Conservation (phyloP, 2,329 filamentous ascomycete genomes). For the Pseudogymnoascus sp. region DNA sequence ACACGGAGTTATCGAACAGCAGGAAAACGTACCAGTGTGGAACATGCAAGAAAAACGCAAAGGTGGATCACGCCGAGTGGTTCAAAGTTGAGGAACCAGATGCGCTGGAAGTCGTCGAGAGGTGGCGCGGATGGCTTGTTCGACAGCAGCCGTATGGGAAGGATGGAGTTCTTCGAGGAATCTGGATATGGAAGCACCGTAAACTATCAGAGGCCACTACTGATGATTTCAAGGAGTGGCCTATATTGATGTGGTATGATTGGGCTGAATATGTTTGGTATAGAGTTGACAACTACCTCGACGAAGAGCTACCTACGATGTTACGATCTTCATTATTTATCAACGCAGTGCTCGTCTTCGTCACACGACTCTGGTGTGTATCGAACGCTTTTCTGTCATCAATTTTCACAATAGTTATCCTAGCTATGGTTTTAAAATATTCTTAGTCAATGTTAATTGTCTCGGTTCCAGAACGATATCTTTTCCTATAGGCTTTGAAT, state of each 20-base stretch:
- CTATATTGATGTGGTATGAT: not conserved
- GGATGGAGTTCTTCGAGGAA: not conserved
- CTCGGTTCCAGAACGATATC: not conserved
- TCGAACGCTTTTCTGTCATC: not conserved
- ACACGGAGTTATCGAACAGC: conserved; percentile 6
- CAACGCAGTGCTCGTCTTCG: not conserved
- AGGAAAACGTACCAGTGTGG: conserved; percentile 8
- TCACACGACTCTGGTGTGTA: not conserved
- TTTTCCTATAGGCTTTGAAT: not conserved
- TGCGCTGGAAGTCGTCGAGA: conserved; percentile 11
- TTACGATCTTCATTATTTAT: not conserved
- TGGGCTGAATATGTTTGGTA: no score
- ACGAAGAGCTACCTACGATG: no score
- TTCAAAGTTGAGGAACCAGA: conserved; percentile 2
- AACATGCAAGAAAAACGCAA: not conserved
- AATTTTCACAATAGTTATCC: not conserved
- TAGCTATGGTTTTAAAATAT: not conserved
- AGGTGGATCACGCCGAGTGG: conserved; percentile 10
- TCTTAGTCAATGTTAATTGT: not conserved
- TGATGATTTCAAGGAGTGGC: not conserved
- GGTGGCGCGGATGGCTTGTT: conserved; percentile 13
- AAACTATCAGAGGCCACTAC: not conserved
- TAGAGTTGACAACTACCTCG: no score
- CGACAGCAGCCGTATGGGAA: not conserved
- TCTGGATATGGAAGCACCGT: not conserved